Evolutionary conservation across 441 rosid genomes (phyloP).

Genomic region (Macaranga tanarius): DNA sequence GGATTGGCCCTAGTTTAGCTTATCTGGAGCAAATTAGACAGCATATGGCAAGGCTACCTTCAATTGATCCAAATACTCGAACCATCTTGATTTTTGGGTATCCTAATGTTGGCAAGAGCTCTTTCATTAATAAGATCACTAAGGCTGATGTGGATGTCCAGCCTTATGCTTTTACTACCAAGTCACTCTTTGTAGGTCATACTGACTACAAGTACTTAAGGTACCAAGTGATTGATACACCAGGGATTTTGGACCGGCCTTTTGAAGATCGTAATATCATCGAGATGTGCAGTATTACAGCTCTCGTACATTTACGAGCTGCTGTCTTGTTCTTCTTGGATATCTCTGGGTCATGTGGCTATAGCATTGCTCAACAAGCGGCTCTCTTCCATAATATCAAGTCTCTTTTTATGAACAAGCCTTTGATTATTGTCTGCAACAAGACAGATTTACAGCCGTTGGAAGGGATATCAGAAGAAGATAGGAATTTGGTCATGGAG

Average conservation of each 20-base stretch:
- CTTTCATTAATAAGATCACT: slow-evolving; percentile 83
- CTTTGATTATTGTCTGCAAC: slow-evolving; percentile 66
- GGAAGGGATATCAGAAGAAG: slow-evolving; percentile 60
- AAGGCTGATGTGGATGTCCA: slow-evolving; percentile 91
- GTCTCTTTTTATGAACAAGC: slow-evolving; percentile 72
- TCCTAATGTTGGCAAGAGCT: slow-evolving; percentile 90
- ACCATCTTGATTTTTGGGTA: slow-evolving; percentile 88
- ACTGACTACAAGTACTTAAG: slow-evolving; percentile 81
- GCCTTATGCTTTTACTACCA: slow-evolving; percentile 85
- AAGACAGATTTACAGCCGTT: slow-evolving; percentile 73
- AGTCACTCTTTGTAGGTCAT: slow-evolving; percentile 90
- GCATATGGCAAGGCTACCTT: slow-evolving; percentile 76
- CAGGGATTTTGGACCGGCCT: slow-evolving; percentile 90
- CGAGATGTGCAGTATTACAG: slow-evolving; percentile 84
- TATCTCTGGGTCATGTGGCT: slow-evolving; percentile 82
- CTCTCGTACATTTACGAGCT: slow-evolving; percentile 60
- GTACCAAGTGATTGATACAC: slow-evolving; percentile 93
- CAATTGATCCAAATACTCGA: slow-evolving; percentile 73
- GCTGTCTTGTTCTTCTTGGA: slow-evolving; percentile 73
- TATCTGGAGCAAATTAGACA: slow-evolving; percentile 75
- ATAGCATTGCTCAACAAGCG: slow-evolving; percentile 87
- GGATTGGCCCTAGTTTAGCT: slow-evolving; percentile 65
- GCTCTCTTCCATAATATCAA: slow-evolving; percentile 86
- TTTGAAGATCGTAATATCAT: slow-evolving; percentile 92
- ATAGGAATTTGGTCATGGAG: slow-evolving; percentile 58